Evolutionary conservation across 2,329 filamentous ascomycete species (phyloP), one percentile per base, ranked within the genome.

Genomic region (Helotiales sp.): DNA sequence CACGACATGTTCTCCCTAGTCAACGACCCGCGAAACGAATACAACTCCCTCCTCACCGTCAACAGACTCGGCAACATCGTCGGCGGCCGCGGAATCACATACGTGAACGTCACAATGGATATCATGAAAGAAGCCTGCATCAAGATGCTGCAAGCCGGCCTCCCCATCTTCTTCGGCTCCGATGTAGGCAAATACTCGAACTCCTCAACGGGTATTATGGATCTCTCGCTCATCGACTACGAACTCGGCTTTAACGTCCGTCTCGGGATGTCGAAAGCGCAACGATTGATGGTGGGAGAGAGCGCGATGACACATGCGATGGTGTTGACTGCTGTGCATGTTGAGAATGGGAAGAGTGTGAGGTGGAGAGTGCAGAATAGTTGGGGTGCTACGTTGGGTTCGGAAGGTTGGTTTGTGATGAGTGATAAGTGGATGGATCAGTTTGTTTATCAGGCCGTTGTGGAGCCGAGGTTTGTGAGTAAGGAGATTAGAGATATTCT

Each of bases 261-360:
- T 64, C 84, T 95, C 8, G 88, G 87, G 20, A 85, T 96, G 86
- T 87, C 82, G 74, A 97, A 97, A 80, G 90, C 91, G 0, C 86
- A 93, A 74, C 83, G 93, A 3, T 81, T 97, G 54, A 82, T 86
- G 73, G 90, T 89, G 0, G 89, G 91, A 11, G 93, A 96, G 80
- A 90, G 87, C 63, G 85, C 87, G 60, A 96, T 97, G 93, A 97
- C 93, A 0, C 93, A 97, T 75, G 93, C 93, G 4, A 97, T 97
- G 93, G 92, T 96, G 0, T 80, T 97, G 69, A 97, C 93, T 2
- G 93, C 88, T 0, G 93, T 97, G 54, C 93, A 97, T 76, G 78
- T 96, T 67, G 82, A 85, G 30, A 80, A 87, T 67, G 89, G 87
- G 1, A 86, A 87, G 78, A 84, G 88, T 1, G 86, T 93, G 1